Evolutionary conservation across 1,284 basidiomycete genomes (phyloP), one percentile per base, ranked within the genome.

Genomic region (Ustilago lituana): DNA sequence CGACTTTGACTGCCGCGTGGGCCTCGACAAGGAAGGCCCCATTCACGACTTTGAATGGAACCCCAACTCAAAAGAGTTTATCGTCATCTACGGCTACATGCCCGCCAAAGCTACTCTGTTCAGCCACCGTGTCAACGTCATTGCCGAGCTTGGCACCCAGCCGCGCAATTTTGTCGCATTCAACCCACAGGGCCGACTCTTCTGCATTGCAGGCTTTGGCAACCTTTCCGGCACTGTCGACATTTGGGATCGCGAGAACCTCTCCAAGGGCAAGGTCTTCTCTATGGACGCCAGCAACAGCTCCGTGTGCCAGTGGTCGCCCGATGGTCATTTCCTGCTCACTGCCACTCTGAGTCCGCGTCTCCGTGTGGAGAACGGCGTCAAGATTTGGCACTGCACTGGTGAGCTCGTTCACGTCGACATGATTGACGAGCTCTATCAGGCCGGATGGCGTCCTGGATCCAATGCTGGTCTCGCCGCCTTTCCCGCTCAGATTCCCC

Each of bases 41-140:
- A 93, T 98, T 71, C 94, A 97, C 79, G 95, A 98, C 82, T 96
- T 96, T 77, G 86, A 88, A 17, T 98, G 95, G 95, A 94, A 89
- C 76, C 94, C 95, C n/a, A 96, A 93, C 77, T 72, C 74, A 20
- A 92, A 94, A 82, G 95, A 98, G 83, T 98, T 98, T 79, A 89
- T 89, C 60, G 94, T 98, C 32, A 90, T 94, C 43, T 98, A 98
- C 81, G 94, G 95, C 73, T 98, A 89, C 83, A 98, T 98, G 92
- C 96, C 95, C 1, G 93, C 95, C 14, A 94, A 95, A 83, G 89
- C 90, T 0, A 90, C 91, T 84, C 83, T 96, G 17, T 98, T 96
- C 80, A 93, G 97, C 82, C 89, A 91, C 77, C 91, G 93, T 41
- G 92, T 93, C 61, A 90, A 91, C 63, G 86, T 90, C 4, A 85